Conservation (phyloP, 176 grass and related monocot species). For the Rhynchospora tenuis region DNA sequence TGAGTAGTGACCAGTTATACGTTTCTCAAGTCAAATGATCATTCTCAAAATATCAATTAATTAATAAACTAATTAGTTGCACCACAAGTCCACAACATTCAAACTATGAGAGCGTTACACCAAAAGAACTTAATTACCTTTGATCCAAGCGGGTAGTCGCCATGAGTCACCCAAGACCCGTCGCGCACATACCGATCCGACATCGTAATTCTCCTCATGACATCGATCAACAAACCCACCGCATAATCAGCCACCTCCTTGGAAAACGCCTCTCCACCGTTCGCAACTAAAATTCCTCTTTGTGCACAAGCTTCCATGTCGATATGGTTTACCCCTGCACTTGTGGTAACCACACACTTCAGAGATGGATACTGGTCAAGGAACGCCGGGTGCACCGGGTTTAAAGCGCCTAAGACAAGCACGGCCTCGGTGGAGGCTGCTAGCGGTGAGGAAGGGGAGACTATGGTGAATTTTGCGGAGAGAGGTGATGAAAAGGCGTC, state of each 20-base stretch:
- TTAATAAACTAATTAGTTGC: too few relatives aligned
- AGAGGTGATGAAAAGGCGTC: neutral
- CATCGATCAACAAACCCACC: slow-evolving; percentile 33
- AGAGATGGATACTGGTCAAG: slow-evolving; percentile 19
- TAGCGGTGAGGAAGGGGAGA: slow-evolving; percentile 16
- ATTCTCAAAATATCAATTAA: too few relatives aligned
- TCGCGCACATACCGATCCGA: too few relatives aligned
- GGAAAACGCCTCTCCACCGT: slow-evolving; percentile 23
- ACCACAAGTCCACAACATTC: too few relatives aligned
- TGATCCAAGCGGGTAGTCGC: too few relatives aligned
- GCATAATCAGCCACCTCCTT: slow-evolving; percentile 37
- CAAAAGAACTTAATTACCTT: neutral
- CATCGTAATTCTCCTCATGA: slow-evolving; percentile 16
- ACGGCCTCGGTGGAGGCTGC: slow-evolving; percentile 2
- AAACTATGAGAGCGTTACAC: neutral
- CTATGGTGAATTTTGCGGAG: slow-evolving; percentile 6
- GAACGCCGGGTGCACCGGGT: slow-evolving; percentile 12
- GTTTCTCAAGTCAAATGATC: too few relatives aligned
- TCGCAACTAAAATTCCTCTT: slow-evolving; percentile 24
- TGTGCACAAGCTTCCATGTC: slow-evolving; percentile 35
- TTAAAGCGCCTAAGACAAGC: neutral
- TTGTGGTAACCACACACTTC: slow-evolving; percentile 23
- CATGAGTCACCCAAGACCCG: too few relatives aligned
- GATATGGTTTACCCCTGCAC: slow-evolving; percentile 29
- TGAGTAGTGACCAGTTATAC: too few relatives aligned